Conservation (phyloP, 139 green algal genomes). For the Chlorella vulgaris region DNA sequence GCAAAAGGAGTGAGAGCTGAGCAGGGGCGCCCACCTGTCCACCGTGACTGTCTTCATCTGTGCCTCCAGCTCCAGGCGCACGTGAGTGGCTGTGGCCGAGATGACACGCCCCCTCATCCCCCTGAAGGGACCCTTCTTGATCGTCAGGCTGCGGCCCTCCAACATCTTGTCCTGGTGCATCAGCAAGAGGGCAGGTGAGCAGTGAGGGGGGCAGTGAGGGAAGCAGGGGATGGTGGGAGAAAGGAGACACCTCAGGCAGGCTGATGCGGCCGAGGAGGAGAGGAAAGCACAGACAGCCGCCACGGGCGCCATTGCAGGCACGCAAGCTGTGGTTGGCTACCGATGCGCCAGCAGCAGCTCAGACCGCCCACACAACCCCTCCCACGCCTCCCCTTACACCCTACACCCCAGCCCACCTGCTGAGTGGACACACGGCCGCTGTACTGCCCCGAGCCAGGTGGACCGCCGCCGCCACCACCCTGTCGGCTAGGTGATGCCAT, state of each 20-base stretch:
- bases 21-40: constrained; percentile 28
- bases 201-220: too few species aligned
- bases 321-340: too few species aligned
- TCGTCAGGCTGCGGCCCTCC: constrained; percentile 56
- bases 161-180: constrained; percentile 53
- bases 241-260: too few species aligned
- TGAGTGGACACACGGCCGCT: constrained; percentile 36
- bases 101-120: constrained; percentile 86
- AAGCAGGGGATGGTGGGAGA: too few species aligned
- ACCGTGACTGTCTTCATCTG: constrained; percentile 85
- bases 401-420: constrained; percentile 12
- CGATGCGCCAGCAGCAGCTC: too few species aligned
- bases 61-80: constrained; percentile 89
- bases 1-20: too few species aligned
- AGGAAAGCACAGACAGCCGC: background rate
- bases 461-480: constrained; percentile 28
- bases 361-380: too few species aligned
- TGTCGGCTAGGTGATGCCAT: constrained; percentile 22
- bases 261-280: background rate
- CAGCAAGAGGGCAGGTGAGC: background rate
- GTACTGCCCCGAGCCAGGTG: constrained; percentile 6
- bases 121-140: constrained; percentile 73
- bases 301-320: too few species aligned
- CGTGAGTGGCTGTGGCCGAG: constrained; percentile 79
- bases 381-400: too few species aligned